Conservation (phyloP, 1,284 basidiomycete genomes). For the Cryptococcus sp. region DNA sequence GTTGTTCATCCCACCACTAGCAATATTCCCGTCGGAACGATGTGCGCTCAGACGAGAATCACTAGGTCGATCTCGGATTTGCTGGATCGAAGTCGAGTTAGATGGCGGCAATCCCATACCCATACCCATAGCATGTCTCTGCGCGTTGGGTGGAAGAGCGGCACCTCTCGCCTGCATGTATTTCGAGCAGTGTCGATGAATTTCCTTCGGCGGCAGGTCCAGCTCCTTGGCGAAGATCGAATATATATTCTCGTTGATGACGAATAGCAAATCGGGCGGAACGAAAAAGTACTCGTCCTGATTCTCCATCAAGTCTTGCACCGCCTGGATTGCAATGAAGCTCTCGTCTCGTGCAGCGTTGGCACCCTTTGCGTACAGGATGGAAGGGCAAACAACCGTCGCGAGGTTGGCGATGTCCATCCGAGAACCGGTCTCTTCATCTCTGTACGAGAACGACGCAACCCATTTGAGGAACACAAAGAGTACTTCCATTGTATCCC, state of each 20-base stretch:
- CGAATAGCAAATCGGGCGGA: slow-evolving; percentile 77
- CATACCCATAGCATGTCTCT: not conserved
- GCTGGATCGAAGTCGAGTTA: not conserved
- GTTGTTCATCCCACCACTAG: slow-evolving; percentile 1
- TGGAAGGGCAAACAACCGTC: slow-evolving; percentile 97
- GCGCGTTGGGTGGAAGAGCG: slow-evolving; percentile 3
- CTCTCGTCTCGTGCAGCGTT: slow-evolving; percentile 91
- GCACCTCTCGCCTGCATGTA: slow-evolving; percentile 58
- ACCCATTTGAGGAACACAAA: slow-evolving; percentile 99
- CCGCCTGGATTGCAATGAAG: slow-evolving; percentile 83
- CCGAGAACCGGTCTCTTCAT: slow-evolving; percentile 96
- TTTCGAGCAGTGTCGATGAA: slow-evolving; percentile 83
- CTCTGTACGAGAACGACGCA: slow-evolving; percentile 96
- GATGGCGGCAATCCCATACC: slow-evolving; percentile 7
- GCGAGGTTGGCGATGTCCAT: slow-evolving; percentile 97
- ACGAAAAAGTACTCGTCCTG: slow-evolving; percentile 94
- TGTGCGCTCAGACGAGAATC: slow-evolving; percentile 29
- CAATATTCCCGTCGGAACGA: slow-evolving; percentile 25
- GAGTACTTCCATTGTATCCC: slow-evolving; percentile 96
- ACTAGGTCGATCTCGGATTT: slow-evolving; percentile 20
- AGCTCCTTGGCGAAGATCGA: slow-evolving; percentile 78
- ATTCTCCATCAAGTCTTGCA: slow-evolving; percentile 81
- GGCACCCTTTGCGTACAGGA: slow-evolving; percentile 79
- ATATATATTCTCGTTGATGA: slow-evolving; percentile 71
- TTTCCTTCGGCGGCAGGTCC: slow-evolving; percentile 83